Base-by-base conservation (phyloP, 2,329 filamentous ascomycete species). In the Amauroascus verrucosus region DNA sequence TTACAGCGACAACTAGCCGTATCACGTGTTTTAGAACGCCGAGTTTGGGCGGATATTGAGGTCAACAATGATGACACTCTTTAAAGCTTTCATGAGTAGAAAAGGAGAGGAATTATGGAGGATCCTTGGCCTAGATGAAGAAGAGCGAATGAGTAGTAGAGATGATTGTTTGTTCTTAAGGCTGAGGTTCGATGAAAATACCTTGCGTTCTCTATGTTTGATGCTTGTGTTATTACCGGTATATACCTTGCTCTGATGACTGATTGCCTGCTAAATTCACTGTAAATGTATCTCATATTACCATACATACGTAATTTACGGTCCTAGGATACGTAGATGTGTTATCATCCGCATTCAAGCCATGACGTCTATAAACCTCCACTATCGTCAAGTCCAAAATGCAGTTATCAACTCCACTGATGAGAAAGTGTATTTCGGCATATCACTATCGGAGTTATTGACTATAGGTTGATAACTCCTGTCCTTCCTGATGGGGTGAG, bases 401-500 rank as follows among this genome's bases (percentile, higher is more conserved):
- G 33, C 46, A 48, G 22, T 32, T 16, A 38, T 26, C 46, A 38
- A 16, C 20, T 24, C 33, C 20, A 32, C 20, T 48, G 32, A 8
- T 26, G 45, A 48, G 32, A 37, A n/a, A 14, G 14, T 33, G 26
- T 32, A 24, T 32, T 28, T 50, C 22, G 8, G 18, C 20, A 11
- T 35, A 11, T 51, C 6, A 33, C 28, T 35, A 14, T 26, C 22
- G 7, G 16, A 28, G 9, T 8, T 9, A 11, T 6, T 51, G 37
- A 24, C 20, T 51, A 35, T 16, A 43, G 44, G 48, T 20, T 30
- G 26, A 38, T 46, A 14, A 30, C 46, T 30, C 8, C 33, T 51
- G 24, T 53, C 16, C 44, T 48, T 48, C 37, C 50, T 43, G 51
- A 53, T 53, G 51, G 51, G 45, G 51, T 43, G 22, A 43, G n/a